Evolutionary conservation across 2,329 filamentous ascomycete species (phyloP), one percentile per base, ranked within the genome.

Genomic region (Epichloe festucae): DNA sequence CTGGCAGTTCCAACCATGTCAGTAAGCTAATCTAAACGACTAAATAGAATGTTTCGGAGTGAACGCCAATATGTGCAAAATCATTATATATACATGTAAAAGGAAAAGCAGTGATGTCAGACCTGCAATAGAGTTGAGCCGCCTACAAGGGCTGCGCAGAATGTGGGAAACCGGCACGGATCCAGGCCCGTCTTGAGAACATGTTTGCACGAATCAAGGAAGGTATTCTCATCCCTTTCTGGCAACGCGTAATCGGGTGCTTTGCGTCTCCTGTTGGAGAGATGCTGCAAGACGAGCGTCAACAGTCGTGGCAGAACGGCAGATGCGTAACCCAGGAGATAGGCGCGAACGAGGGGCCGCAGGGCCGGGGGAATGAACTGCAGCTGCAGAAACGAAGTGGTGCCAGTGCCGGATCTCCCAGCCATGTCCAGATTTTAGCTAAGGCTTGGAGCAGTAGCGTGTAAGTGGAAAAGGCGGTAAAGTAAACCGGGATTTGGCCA

Each of bases 121-220:
- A 77, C 79, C 70, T 81, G 73, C n/a, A 83, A 61, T n/a, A 83
- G 62, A 23, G 78, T 80, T 55, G 74, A 76, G 40, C 79, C 79
- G 36, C 80, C 81, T 40, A 79, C 74, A 10, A 84, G 65, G 6
- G 73, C 69, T 7, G 79, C 80, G 61, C 80, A 84, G 60, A 84
- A 84, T 4, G 78, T 71, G 43, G 81, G 78, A 59, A 84, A 84
- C 8, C 79, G 71, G 54, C 75, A 73, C 51, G 69, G 66, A 44
- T 78, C 76, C 15, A 82, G 65, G 3, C 77, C 78, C 7, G 71
- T 70, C 41, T 65, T 66, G 36, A 82, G 61, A 52, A 79, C 74
- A 36, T 62, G 58, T n/a, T 60, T 55, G 5, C 61, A 61, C 44
- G 66, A 65, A 14, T 59, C 62, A 15, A 62, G 52, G 50, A 72